Conservation (phyloP, 2,329 filamentous ascomycete species). For the Alternaria viburni region DNA sequence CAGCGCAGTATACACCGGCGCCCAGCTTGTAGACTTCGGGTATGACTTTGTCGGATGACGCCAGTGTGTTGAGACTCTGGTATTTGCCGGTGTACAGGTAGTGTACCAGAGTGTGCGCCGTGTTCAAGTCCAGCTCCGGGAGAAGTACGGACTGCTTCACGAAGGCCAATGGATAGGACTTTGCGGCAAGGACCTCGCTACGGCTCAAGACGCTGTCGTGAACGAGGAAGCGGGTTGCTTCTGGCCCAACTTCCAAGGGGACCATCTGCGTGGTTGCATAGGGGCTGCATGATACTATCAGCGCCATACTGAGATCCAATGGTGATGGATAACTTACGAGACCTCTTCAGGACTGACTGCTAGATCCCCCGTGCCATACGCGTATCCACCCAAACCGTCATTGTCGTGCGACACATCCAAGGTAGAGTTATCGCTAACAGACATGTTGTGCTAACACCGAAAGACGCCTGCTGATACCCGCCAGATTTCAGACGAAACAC, state of each 20-base stretch:
- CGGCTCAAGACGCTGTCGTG: slow-evolving; percentile 33
- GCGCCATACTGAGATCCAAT: background rate
- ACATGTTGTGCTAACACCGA: background rate
- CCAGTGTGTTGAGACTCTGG: slow-evolving; percentile 16
- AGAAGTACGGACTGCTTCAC: slow-evolving; percentile 23
- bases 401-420: background rate
- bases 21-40: slow-evolving; percentile 23
- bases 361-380: background rate
- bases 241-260: slow-evolving; percentile 26
- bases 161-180: slow-evolving; percentile 14
- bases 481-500: background rate
- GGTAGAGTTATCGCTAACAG: background rate
- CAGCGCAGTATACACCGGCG: slow-evolving; percentile 36
- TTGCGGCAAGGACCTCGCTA: slow-evolving; percentile 26
- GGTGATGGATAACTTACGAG: background rate
- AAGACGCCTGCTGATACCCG: background rate
- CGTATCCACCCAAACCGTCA: background rate
- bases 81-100: slow-evolving; percentile 34
- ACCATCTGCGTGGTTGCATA: slow-evolving; percentile 28
- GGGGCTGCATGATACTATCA: slow-evolving; percentile 12
- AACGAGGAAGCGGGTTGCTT: slow-evolving; percentile 27
- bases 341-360: slow-evolving; percentile 1
- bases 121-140: slow-evolving; percentile 31
- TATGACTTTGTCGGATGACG: slow-evolving; percentile 1
- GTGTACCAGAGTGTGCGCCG: slow-evolving; percentile 33